phyloP scores from a whole-genome alignment of 2,329 filamentous ascomycete species.

The Fusarium anthophilum region DNA sequence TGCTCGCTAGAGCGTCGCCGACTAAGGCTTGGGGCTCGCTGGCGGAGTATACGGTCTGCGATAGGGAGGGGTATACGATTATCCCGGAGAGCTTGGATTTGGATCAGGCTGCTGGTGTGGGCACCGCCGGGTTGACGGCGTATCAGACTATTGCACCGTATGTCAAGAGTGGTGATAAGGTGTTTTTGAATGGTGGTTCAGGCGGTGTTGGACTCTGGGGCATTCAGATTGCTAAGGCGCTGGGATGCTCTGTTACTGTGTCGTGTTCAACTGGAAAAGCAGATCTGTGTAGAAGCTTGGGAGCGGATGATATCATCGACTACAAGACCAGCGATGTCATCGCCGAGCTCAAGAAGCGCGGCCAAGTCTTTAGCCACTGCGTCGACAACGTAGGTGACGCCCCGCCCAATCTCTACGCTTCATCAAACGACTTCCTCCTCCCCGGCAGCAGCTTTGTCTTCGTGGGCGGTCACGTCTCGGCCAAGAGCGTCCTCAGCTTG shows the following conservation, averaged over 20 bases:
- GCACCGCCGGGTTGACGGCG: slow-evolving; percentile 58
- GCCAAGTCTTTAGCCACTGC: slow-evolving; percentile 59
- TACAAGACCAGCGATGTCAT: slow-evolving; percentile 64
- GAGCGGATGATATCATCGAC: slow-evolving; percentile 72
- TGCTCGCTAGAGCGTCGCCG: slow-evolving; percentile 52
- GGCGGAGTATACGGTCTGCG: slow-evolving; percentile 53
- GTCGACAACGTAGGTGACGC: slow-evolving; percentile 68
- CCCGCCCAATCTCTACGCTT: slow-evolving; percentile 62
- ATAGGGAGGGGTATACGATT: slow-evolving; percentile 46
- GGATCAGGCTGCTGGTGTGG: slow-evolving; percentile 55
- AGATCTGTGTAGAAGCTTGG: slow-evolving; percentile 64
- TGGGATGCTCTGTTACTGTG: slow-evolving; percentile 69
- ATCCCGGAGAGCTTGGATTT: slow-evolving; percentile 52
- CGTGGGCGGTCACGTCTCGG: slow-evolving; percentile 55
- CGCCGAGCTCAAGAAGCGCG: slow-evolving; percentile 55
- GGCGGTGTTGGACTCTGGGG: slow-evolving; percentile 70
- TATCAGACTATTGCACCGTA: slow-evolving; percentile 59
- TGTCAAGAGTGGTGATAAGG: slow-evolving; percentile 60
- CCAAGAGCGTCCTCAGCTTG: slow-evolving; percentile 38
- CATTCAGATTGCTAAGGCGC: slow-evolving; percentile 71
- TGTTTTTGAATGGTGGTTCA: slow-evolving; percentile 73
- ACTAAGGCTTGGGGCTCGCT: slow-evolving; percentile 52
- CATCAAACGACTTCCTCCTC: slow-evolving; percentile 60
- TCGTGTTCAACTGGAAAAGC: slow-evolving; percentile 69
- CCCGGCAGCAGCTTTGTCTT: slow-evolving; percentile 60